These are phyloP conservation scores for Fraxinus albicans DNA, from an alignment of 305 asterid species.

Conservation along the genomic window DNA sequence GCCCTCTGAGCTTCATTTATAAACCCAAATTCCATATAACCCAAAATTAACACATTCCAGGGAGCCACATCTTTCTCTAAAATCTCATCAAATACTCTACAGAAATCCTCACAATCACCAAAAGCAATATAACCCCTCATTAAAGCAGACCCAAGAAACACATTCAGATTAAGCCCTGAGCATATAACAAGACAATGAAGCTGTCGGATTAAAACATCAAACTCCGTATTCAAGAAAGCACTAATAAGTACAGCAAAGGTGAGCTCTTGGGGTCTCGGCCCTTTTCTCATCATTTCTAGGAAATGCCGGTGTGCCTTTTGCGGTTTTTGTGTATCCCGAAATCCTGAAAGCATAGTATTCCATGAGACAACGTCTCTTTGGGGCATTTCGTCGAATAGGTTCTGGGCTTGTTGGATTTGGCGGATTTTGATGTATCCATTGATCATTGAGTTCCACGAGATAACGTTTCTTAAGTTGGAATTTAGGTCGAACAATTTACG, in stretches of 20 bases:
- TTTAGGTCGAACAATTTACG: conserved; percentile 56
- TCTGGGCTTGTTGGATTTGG: conserved; percentile 45
- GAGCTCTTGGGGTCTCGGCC: conserved; percentile 56
- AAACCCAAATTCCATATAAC: conserved; percentile 67
- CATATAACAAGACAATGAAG: conserved; percentile 55
- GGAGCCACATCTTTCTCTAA: conserved; percentile 60
- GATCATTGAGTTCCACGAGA: conserved; percentile 80
- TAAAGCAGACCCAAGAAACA: conserved; percentile 69
- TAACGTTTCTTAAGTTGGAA: conserved; percentile 47
- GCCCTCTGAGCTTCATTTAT: conserved; percentile 50
- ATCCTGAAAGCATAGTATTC: conserved; percentile 81
- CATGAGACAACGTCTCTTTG: conserved; percentile 63
- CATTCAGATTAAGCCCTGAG: conserved; percentile 52
- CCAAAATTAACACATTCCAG: conserved; percentile 72
- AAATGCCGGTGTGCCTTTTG: conserved; percentile 41
- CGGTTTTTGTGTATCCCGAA: conserved; percentile 48
- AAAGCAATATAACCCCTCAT: conserved; percentile 76
- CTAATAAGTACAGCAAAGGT: conserved; percentile 64
- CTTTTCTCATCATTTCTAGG: conserved; percentile 42
- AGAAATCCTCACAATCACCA: conserved; percentile 37
- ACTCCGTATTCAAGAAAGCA: conserved; percentile 44
- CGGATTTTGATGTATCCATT: conserved; percentile 47
- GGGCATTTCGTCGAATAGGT: conserved; percentile 76
- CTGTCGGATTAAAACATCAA: conserved; percentile 50
- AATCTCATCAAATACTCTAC: conserved; percentile 67